Evolutionary conservation across 2,329 filamentous ascomycete species (phyloP).

Genomic region (Aspergillus brasiliensis): DNA sequence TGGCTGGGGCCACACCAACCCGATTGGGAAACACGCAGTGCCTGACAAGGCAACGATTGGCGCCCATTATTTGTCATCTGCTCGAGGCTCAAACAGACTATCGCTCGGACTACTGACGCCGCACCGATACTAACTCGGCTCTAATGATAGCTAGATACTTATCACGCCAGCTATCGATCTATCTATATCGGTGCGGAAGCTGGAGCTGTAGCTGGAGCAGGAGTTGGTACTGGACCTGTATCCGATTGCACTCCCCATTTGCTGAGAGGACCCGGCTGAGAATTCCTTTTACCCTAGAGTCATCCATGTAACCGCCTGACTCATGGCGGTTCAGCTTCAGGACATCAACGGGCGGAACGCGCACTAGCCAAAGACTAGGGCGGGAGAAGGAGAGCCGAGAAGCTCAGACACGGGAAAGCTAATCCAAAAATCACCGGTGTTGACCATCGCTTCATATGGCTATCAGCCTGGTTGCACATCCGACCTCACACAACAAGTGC

Average conservation of each 20-base stretch:
- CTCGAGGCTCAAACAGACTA: constrained; percentile 18
- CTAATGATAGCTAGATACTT: neutral
- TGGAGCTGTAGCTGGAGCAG: too few species aligned
- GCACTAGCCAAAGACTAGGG: neutral
- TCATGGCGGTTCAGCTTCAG: neutral
- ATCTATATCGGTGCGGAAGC: neutral
- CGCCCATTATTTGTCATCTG: constrained; percentile 19
- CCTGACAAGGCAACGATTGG: constrained; percentile 19
- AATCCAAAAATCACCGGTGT: constrained; percentile 18
- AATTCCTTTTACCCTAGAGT: neutral
- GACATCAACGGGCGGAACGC: neutral
- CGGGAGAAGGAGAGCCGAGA: neutral
- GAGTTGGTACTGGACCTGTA: neutral
- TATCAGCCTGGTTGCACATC: constrained; percentile 16
- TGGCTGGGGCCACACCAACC: constrained; percentile 2
- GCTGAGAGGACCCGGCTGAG: neutral
- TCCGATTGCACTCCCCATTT: neutral
- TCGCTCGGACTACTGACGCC: constrained; percentile 7
- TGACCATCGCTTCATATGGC: constrained; percentile 5
- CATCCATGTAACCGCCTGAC: neutral
- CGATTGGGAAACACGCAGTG: constrained; percentile 22
- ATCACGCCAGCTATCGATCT: neutral
- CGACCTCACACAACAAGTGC: constrained; percentile 13
- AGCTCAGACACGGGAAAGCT: neutral
- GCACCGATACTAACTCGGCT: constrained; percentile 3